phyloP scores from a whole-genome alignment of 1,139 yeast genomes.

The Geotrichum aggregatum region DNA sequence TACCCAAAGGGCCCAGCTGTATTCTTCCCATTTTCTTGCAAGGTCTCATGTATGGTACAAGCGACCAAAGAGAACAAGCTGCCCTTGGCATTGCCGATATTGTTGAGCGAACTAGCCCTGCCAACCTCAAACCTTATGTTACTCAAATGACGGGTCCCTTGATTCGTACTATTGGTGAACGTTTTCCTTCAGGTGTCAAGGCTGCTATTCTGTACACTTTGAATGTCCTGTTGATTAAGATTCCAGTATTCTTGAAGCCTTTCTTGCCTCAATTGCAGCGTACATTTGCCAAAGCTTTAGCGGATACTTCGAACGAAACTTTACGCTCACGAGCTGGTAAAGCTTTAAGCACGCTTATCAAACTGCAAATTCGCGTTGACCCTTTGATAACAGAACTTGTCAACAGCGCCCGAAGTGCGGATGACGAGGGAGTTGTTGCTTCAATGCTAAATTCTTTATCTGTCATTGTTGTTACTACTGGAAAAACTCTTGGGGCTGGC shows the following conservation, averaged over 20 bases:
- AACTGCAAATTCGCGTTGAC: constrained; percentile 89
- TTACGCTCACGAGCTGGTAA: constrained; percentile 83
- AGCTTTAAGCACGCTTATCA: constrained; percentile 82
- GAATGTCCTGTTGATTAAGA: constrained; percentile 69
- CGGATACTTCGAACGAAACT: constrained; percentile 66
- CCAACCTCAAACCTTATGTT: constrained; percentile 77
- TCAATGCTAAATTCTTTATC: constrained; percentile 84
- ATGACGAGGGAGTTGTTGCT: constrained; percentile 65
- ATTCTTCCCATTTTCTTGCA: constrained; percentile 87
- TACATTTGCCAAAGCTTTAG: constrained; percentile 87
- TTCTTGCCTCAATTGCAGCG: constrained; percentile 96
- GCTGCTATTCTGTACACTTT: constrained; percentile 85
- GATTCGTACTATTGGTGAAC: constrained; percentile 96
- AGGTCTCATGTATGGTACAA: constrained; percentile 90
- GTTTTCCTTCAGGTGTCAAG: constrained; percentile 84
- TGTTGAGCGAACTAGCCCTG: constrained; percentile 80
- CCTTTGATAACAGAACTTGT: constrained; percentile 83
- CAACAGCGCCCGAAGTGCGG: constrained; percentile 61
- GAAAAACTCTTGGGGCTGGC: constrained; percentile 66
- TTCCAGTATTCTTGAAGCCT: constrained; percentile 89
- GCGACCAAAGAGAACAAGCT: constrained; percentile 77
- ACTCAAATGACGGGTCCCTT: constrained; percentile 95
- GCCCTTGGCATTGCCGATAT: constrained; percentile 89
- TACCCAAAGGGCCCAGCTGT: constrained; percentile 86
- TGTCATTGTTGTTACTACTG: constrained; percentile 79